Percentiles rank a stretch among this genome's conserved stretches.
These are phyloP conservation scores for Cornus florida DNA, from an alignment of 148 eudicot genomes.

Conservation along the genomic window DNA sequence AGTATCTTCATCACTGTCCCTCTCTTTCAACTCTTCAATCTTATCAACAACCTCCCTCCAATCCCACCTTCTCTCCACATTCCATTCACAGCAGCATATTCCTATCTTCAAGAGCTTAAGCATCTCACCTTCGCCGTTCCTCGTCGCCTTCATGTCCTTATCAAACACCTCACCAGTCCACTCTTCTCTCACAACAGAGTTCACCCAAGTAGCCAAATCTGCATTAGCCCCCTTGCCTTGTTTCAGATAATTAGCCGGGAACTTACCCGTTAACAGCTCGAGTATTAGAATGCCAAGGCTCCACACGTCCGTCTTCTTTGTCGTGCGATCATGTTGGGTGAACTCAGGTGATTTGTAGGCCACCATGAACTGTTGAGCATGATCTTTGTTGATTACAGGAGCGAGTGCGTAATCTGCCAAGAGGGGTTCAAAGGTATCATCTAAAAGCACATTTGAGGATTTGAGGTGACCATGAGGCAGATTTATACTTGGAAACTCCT, in stretches of 20 bases:
- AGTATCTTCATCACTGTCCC: constrained; percentile 38
- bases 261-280: constrained; percentile 70
- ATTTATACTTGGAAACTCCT: constrained; percentile 47
- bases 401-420: constrained; percentile 64
- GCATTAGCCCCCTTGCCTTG: constrained; percentile 58
- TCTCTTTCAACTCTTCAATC: constrained; percentile 72
- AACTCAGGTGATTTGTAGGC: constrained; percentile 90
- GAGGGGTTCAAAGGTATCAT: constrained; percentile 54
- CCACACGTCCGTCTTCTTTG: constrained; percentile 83
- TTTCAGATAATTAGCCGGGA: constrained; percentile 71
- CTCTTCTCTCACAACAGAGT: constrained; percentile 72
- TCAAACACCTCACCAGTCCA: constrained; percentile 80
- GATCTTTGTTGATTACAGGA: constrained; percentile 66
- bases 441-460: constrained; percentile 82
- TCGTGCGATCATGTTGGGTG: constrained; percentile 26
- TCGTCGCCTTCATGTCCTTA: constrained; percentile 54
- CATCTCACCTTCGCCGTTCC: constrained; percentile 66
- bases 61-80: constrained; percentile 66
- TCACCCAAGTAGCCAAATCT: constrained; percentile 73
- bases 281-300: constrained; percentile 81
- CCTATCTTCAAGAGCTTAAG: constrained; percentile 75
- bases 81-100: constrained; percentile 77
- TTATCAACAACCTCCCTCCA: constrained; percentile 56
- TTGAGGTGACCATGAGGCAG: constrained; percentile 88
- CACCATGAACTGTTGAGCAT: constrained; percentile 75